A percentile compares a stretch with the other conserved stretches of the same genome.
These are phyloP conservation scores for Acanthamoeba polyphaga DNA, from an alignment of 208 protist genomes.

Conservation along the genomic window DNA sequence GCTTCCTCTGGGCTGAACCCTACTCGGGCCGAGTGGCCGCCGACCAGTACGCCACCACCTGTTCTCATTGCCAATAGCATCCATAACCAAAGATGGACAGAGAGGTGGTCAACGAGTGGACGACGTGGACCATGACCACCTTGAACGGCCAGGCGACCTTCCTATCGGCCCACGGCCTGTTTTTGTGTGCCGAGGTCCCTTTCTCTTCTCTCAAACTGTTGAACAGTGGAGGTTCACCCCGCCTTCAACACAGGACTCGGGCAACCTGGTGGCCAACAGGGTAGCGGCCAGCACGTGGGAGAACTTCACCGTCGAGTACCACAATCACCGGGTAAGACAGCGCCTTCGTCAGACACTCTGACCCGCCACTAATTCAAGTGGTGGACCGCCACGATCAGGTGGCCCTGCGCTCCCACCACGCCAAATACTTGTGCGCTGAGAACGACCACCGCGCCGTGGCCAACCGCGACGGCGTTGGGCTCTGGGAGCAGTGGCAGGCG, in stretches of 20 bases:
- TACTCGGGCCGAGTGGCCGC: not conserved
- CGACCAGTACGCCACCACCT: no score
- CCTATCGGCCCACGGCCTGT: not conserved
- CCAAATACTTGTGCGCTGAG: conserved; percentile 63
- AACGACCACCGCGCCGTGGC: not conserved
- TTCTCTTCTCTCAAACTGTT: no score
- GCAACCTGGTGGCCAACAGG: not conserved
- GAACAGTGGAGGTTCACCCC: no score
- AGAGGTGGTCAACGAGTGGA: not conserved
- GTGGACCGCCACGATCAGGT: no score
- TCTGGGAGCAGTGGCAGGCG: no score
- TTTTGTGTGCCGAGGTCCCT: not conserved
- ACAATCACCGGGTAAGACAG: no score
- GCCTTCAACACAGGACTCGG: not conserved
- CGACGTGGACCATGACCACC: not conserved
- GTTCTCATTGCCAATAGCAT: no score
- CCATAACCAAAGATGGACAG: not conserved
- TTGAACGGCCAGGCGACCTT: not conserved
- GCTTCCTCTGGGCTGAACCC: not conserved
- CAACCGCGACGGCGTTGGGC: not conserved
- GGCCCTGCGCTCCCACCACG: conserved; percentile 6
- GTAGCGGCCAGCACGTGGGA: not conserved
- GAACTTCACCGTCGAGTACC: not conserved
- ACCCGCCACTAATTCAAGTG: no score
- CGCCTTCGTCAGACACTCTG: no score